Evolutionary conservation across 2,329 filamentous ascomycete genomes (phyloP), one percentile per base, ranked within the genome.

Genomic region (Aspergillus piperis): DNA sequence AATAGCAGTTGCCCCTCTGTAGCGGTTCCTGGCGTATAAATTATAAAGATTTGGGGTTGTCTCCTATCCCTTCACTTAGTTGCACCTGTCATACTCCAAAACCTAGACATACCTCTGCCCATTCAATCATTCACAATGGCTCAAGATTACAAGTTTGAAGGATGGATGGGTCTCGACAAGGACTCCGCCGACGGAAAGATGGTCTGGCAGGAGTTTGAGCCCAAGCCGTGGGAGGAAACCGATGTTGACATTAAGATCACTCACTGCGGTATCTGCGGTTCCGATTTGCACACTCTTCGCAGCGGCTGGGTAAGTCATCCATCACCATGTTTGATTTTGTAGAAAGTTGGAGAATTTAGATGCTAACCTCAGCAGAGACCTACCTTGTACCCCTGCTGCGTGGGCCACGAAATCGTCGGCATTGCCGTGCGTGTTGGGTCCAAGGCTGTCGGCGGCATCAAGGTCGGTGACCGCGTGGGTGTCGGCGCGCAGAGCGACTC

Each of bases 351-450:
- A 3, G 2, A 21, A 21, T 3, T 21, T 21, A 21, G 19, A 62
- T 57, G 61, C 41, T 30, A 54, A 42, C 2, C 41, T 8, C 13
- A 23, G 17, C 32, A 76, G 74, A 64, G 68, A 21, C 71, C 73
- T 13, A 65, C 71, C 36, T 52, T 56, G 2, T 80, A 80, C 59
- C 78, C 78, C 17, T 73, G 84, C 53, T 83, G 83, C 55, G 85
- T 88, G 19, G 87, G 86, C 54, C 87, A 89, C 69, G 87, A 89
- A 69, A 87, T 89, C 47, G 83, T 89, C 48, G 87, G 87, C 55
- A 82, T 76, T 1, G 84, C 80, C 5, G 82, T 87, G 25, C 82
- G 83, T 19, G 83, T 87, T 17, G 86, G 85, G 38, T 79, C 76
- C 44, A 64, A 78, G 50, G 78, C 69, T 1, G 68, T 63, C 6